A percentile compares a stretch with the other conserved stretches of the same genome.
Conservation (phyloP, 129 eudicot species). For the Flaveria linearis region DNA sequence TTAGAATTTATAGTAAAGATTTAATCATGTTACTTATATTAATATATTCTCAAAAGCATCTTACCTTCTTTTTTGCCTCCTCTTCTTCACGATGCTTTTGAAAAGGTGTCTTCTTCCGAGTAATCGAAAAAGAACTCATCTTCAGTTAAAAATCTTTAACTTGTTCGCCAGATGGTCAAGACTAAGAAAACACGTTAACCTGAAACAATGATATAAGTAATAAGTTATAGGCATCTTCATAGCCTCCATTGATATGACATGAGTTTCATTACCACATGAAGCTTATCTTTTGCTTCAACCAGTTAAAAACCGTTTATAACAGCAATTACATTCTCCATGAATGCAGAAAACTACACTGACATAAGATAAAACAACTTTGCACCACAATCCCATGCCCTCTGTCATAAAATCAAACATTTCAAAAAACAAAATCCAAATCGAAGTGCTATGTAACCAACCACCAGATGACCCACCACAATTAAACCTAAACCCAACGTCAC, state of each 20-base stretch:
- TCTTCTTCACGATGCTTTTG: slow-evolving; percentile 98
- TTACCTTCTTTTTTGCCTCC: slow-evolving; percentile 87
- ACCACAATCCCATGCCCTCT: neutral
- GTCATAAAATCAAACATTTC: slow-evolving; percentile 8
- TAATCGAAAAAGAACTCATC: slow-evolving; percentile 78
- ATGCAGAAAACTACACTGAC: neutral
- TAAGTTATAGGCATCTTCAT: neutral
- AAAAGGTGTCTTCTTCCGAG: slow-evolving; percentile 90
- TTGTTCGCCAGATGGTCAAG: neutral
- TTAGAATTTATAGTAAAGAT: neutral
- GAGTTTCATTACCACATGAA: slow-evolving; percentile 11
- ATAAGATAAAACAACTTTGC: neutral
- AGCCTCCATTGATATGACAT: slow-evolving; percentile 10
- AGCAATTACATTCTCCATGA: slow-evolving; percentile 13
- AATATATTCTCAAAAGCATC: neutral
- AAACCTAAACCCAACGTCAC: neutral
- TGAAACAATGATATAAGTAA: neutral
- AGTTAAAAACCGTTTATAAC: slow-evolving; percentile 10
- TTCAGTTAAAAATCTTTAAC: slow-evolving; percentile 6
- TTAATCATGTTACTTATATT: neutral
- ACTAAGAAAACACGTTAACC: neutral
- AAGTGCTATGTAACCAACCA: slow-evolving; percentile 13
- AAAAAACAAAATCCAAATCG: slow-evolving; percentile 15
- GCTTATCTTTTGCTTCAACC: slow-evolving; percentile 5
- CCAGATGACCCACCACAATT: neutral